Conservation (phyloP, 108 stramenopile species). For the Nannochloropsis salina region DNA sequence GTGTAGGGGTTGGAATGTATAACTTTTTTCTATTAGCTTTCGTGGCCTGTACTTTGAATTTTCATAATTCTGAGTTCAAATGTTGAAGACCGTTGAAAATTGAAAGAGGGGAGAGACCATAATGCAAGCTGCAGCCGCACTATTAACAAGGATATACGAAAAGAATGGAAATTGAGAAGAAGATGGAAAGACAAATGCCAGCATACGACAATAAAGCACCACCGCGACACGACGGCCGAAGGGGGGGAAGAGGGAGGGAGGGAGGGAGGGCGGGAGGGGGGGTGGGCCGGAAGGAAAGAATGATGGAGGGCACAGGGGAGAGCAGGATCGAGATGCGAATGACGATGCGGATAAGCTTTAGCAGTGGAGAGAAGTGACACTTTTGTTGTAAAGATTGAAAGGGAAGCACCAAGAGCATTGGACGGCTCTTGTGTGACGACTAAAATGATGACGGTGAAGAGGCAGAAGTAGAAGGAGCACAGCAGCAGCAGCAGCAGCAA, state of each 20-base stretch:
- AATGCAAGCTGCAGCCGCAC: neutral
- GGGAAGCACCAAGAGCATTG: neutral
- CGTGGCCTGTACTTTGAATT: no score
- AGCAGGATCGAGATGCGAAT: neutral
- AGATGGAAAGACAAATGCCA: neutral
- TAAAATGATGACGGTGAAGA: no score
- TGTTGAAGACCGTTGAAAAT: neutral
- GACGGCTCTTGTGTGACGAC: no score
- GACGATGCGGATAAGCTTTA: no score
- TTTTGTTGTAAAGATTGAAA: neutral
- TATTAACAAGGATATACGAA: neutral
- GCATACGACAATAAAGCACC: neutral
- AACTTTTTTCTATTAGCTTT: no score
- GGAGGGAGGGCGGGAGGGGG: neutral
- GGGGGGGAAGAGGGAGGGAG: neutral
- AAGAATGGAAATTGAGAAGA: neutral
- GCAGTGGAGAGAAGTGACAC: neutral
- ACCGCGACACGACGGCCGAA: neutral
- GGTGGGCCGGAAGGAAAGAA: neutral
- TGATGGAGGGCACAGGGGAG: neutral
- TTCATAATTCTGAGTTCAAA: no score
- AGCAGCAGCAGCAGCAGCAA: no score
- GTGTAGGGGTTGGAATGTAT: no score
- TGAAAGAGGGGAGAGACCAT: neutral
- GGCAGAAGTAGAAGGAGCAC: no score